phyloP scores from a whole-genome alignment of 1,139 yeast genomes.

The Candida tropicalis region DNA sequence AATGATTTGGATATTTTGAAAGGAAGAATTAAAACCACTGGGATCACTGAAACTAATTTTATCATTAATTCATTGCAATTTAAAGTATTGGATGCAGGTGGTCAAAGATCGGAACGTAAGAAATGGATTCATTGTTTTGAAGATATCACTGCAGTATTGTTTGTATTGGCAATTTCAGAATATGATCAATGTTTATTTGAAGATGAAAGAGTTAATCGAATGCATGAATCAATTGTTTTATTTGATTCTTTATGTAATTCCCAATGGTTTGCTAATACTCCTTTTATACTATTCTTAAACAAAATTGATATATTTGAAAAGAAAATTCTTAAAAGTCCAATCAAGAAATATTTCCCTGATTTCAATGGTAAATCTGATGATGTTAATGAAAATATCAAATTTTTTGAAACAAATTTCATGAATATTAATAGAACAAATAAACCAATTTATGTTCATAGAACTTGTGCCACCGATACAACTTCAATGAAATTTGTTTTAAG shows the following conservation, averaged over 20 bases:
- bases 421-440: constrained; percentile 65
- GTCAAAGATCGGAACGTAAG: constrained; percentile 90
- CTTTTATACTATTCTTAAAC: constrained; percentile 85
- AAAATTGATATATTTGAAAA: constrained; percentile 80
- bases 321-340: constrained; percentile 66
- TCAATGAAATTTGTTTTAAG: constrained; percentile 87
- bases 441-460: constrained; percentile 85
- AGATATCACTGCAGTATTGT: constrained; percentile 84
- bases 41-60: constrained; percentile 87
- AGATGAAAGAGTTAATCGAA: constrained; percentile 84
- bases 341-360: constrained; percentile 72
- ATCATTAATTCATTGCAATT: constrained; percentile 66
- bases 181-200: constrained; percentile 92
- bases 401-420: constrained; percentile 66
- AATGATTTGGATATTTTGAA: constrained; percentile 80
- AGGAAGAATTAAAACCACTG: constrained; percentile 94
- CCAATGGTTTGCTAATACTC: constrained; percentile 81
- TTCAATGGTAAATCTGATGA: constrained; percentile 64
- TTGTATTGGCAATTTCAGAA: constrained; percentile 91
- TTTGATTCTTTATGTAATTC: constrained; percentile 88
- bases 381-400: constrained; percentile 65
- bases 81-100: constrained; percentile 93
- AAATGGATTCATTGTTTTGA: constrained; percentile 98
- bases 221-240: constrained; percentile 85
- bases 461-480: constrained; percentile 93